Evolutionary conservation across 2,329 filamentous ascomycete species (phyloP), one percentile per base, ranked within the genome.

Genomic region (Pseudopithomyces chartarum): DNA sequence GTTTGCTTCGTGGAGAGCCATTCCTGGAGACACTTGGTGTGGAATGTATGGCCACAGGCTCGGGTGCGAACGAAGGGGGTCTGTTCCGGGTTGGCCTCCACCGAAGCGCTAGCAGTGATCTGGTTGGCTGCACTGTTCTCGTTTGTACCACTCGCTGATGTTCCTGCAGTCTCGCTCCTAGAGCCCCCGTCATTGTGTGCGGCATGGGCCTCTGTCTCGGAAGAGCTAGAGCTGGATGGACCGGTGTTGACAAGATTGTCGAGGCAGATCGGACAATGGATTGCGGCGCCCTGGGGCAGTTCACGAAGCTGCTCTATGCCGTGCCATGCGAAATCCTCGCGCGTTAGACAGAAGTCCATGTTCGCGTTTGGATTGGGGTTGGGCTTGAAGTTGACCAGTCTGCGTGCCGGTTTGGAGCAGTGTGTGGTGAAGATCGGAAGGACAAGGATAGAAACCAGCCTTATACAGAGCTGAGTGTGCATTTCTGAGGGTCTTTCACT

Each of bases 281-380:
- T 7, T 1, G 39, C 11, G 47, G 10, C 33, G 19, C 11, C 47
- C 7, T 40, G 11, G 12, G 47, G 34, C 3, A 50, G 17, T 6
- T 19, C 6, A 7, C 33, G 39, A 1, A 50, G 33, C 26, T 50
- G 33, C 19, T 50, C 33, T 15, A 40, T 23, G 34, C 47, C 47
- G 20, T 20, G 15, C 47, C 47, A 50, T 33, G 23, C 20, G 33
- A 50, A 50, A 3, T 50, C 47, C 26, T 50, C 47, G 26, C 47
- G 47, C 26, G 34, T 19, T 10, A 13, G 19, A 19, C 39, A 39
- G 26, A n/a, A 20, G 19, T 19, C 20, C 47, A 50, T 50, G 33
- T 8, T 39, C 19, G 47, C n/a, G 5, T n/a, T 34, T 47, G 29
- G n/a, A 17, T 34, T 46, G 26, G 19, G 7, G 44, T 33, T 3